Conservation (phyloP, 2,329 filamentous ascomycete species). For the Scedosporium dehoogii region DNA sequence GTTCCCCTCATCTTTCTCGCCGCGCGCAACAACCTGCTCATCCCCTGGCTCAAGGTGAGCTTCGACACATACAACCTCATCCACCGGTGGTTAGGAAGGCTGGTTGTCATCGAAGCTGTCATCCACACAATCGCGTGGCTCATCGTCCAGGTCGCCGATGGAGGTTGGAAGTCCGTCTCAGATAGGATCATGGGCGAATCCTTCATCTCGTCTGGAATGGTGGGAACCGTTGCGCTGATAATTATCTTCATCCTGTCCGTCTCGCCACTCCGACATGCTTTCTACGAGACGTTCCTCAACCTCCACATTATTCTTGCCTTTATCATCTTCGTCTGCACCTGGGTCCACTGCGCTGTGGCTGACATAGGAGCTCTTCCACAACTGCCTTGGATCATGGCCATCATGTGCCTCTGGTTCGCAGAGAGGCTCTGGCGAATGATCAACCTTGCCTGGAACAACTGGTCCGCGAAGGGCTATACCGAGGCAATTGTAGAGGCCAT, state of each 20-base stretch:
- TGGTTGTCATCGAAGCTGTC: constrained; percentile 60
- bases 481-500: constrained; percentile 58
- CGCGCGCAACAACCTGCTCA: constrained; percentile 69
- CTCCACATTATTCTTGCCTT: constrained; percentile 70
- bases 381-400: constrained; percentile 62
- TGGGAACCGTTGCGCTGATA: constrained; percentile 51
- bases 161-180: constrained; percentile 50
- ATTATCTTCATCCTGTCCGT: constrained; percentile 60
- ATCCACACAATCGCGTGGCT: constrained; percentile 63
- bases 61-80: constrained; percentile 79
- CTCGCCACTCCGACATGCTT: constrained; percentile 80
- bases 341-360: constrained; percentile 66
- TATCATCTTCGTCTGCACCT: constrained; percentile 59
- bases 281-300: constrained; percentile 94
- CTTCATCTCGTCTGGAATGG: constrained; percentile 58
- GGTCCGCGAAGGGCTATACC: constrained; percentile 47
- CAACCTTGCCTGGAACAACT: constrained; percentile 58
- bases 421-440: constrained; percentile 59
- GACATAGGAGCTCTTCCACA: constrained; percentile 59
- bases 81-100: constrained; percentile 71
- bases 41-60: constrained; percentile 59
- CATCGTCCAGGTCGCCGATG: constrained; percentile 57
- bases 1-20: constrained; percentile 64
- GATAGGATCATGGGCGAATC: constrained; percentile 43
- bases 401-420: constrained; percentile 65